Evolutionary conservation across 306 rosid genomes (phyloP), one percentile per base, ranked within the genome.

Genomic region (Sechiopsis laciniata): DNA sequence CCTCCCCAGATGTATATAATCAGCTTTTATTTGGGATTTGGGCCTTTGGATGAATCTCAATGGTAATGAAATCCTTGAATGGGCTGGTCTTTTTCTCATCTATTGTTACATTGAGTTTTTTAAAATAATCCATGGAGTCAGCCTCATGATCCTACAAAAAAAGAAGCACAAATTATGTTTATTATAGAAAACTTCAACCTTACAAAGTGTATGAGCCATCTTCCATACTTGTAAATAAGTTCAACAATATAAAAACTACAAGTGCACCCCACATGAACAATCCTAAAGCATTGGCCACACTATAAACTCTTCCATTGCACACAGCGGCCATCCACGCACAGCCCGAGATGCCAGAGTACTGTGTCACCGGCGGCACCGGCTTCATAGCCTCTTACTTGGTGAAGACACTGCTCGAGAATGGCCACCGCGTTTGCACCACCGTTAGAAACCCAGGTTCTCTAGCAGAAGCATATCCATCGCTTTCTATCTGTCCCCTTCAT

Each of bases 311-410:
- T 32, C 8, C 70, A 8, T 37, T 63, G 15, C 51, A 63, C 70
- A 63, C 70, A 37, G 3, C 52, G 1, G 19, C 10, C 40, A 24
- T 59, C 51, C 26, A 64, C 16, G 16, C 71, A 9, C 69, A 61
- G 10, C 73, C 6, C 71, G 69, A 83, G 19, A 92, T 92, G 97
- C 85, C 85, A 0, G 91, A 84, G 57, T 92, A 84, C 74, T 90
- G 92, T 11, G 92, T 92, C 0, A 92, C 92, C 10, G 97, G 97
- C 17, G 96, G 97, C 42, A 79, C 90, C 45, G 93, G 98, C 2
- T 83, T 92, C 90, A 83, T 92, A 40, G 96, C 91, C 55, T 77
- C 95, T 48, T 80, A 85, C 73, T 71, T 92, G 13, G 82, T 92
- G 1, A 90, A 92, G 85, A 80, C 82, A 45, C 82, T 92, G 79